Evolutionary conservation across 78 protist genomes (phyloP).

Genomic region (Dictyostelium brefeldianum): DNA sequence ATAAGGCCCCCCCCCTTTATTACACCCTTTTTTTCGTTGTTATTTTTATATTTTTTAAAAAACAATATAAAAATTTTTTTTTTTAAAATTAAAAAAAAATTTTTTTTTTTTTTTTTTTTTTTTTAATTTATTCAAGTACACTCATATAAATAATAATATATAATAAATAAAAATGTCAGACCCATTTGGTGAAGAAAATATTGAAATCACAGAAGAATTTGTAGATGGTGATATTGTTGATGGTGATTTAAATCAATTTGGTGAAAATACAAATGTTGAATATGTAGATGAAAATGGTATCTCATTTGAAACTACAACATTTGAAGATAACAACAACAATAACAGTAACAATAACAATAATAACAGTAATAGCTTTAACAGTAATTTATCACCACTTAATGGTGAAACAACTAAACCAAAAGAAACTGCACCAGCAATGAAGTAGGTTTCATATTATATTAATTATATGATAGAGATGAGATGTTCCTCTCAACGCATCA

Average conservation of each 20-base stretch:
- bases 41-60: neutral
- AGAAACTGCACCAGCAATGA: constrained; percentile 52
- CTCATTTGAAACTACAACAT: constrained; percentile 11
- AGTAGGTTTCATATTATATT: neutral
- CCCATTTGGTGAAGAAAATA: constrained; percentile 50
- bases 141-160: neutral
- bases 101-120: neutral
- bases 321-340: neutral
- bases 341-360: neutral
- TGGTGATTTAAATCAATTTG: neutral
- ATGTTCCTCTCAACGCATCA: no score
- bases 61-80: no score
- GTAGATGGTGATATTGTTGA: constrained; percentile 62
- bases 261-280: constrained; percentile 1
- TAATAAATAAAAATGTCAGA: constrained; percentile 26
- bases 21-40: neutral
- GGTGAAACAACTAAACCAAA: constrained; percentile 6
- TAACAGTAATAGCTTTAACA: neutral
- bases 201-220: constrained; percentile 53
- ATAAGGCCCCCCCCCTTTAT: no score
- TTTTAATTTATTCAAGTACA: neutral
- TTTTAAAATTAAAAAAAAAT: no score
- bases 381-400: constrained; percentile 5
- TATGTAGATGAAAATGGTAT: constrained; percentile 26
- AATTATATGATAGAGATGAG: no score